phyloP scores from a whole-genome alignment of 371 early-diverging fungal genomes.

The Saksenaea vasiformis region DNA sequence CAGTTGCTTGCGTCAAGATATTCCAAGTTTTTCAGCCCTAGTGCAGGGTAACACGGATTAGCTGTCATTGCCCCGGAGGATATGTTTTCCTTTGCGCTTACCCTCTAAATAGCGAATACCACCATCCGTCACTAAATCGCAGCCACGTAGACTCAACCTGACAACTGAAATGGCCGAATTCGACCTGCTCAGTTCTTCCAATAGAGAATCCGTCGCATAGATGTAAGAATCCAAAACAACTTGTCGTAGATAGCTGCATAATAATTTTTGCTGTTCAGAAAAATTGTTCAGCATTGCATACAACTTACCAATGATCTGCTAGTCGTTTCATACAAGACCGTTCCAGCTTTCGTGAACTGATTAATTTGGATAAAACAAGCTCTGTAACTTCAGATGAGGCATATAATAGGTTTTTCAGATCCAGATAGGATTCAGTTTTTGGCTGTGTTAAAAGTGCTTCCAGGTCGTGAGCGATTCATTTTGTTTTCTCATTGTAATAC shows the following conservation, averaged over 20 bases:
- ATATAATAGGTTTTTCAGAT: constrained; percentile 15
- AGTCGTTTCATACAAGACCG: constrained; percentile 25
- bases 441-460: constrained; percentile 31
- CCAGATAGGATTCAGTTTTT: constrained; percentile 10
- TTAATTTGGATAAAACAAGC: constrained; percentile 22
- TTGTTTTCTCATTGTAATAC: neutral
- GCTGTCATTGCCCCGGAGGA: neutral
- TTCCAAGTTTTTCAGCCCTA: constrained; percentile 36
- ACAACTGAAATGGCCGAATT: constrained; percentile 24
- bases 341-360: constrained; percentile 28
- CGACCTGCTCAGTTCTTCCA: constrained; percentile 32
- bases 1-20: constrained; percentile 45
- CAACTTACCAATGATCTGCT: constrained; percentile 35
- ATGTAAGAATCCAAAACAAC: constrained; percentile 36
- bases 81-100: constrained; percentile 6
- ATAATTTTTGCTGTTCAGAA: neutral
- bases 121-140: constrained; percentile 44
- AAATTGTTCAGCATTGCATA: no score
- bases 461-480: neutral
- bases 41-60: neutral
- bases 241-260: constrained; percentile 35
- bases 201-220: constrained; percentile 43
- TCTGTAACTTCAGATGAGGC: constrained; percentile 33
- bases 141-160: constrained; percentile 38
- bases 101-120: constrained; percentile 36